Evolutionary conservation across 2,329 filamentous ascomycete species (phyloP).

Genomic region (Xylariales sp.): DNA sequence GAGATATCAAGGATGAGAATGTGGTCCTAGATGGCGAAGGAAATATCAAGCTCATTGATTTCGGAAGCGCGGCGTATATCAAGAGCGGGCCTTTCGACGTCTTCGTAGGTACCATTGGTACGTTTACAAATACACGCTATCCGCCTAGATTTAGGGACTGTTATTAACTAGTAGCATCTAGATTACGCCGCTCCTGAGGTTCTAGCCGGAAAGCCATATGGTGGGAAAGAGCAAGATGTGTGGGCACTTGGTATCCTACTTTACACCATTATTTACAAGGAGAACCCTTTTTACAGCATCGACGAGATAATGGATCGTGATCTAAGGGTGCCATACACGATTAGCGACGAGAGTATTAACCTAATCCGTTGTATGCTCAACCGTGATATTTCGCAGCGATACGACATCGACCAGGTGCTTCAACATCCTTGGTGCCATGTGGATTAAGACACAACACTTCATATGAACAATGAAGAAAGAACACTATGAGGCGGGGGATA

Average conservation of each 20-base stretch:
- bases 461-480: conserved; percentile 17
- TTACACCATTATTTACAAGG: conserved; percentile 99
- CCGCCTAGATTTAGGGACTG: neutral
- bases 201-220: conserved; percentile 88
- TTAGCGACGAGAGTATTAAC: conserved; percentile 93
- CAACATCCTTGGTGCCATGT: conserved; percentile 83
- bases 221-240: conserved; percentile 96
- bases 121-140: conserved; percentile 49
- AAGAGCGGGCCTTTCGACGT: conserved; percentile 99
- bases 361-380: conserved; percentile 93
- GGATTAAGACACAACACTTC: conserved; percentile 32
- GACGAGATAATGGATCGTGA: conserved; percentile 99
- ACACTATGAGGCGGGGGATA: conserved; percentile 1
- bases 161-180: conserved; percentile 53
- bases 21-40: conserved; percentile 96
- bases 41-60: conserved; percentile 96
- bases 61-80: conserved; percentile 97
- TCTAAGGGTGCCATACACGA: conserved; percentile 85
- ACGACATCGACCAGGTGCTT: conserved; percentile 88
- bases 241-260: conserved; percentile 97
- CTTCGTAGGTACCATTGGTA: conserved; percentile 98
- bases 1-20: conserved; percentile 99
- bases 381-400: conserved; percentile 83
- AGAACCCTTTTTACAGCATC: conserved; percentile 98
- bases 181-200: conserved; percentile 99